Evolutionary conservation across 2,329 filamentous ascomycete genomes (phyloP).

Genomic region (Cladosporium sp.): DNA sequence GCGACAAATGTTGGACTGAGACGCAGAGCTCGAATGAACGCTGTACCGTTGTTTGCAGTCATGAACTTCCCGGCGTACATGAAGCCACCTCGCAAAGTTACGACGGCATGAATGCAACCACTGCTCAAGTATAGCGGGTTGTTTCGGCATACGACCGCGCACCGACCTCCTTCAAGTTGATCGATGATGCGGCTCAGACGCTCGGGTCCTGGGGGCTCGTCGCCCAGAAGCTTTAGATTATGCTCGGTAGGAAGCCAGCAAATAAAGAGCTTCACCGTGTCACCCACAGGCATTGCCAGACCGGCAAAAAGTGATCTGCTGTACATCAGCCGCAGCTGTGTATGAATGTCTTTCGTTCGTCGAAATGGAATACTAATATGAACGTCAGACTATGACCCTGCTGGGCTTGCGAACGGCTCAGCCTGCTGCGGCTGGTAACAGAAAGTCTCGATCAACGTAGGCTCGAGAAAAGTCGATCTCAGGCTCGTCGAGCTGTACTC

Average conservation of each 20-base stretch:
- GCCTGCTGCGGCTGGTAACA: neutral
- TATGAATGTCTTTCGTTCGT: neutral
- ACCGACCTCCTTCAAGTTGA: neutral
- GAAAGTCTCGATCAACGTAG: constrained; percentile 4
- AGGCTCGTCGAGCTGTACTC: constrained; percentile 2
- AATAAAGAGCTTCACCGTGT: constrained; percentile 5
- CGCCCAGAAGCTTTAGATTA: constrained; percentile 6
- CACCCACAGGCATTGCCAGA: constrained; percentile 2
- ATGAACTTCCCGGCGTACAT: constrained; percentile 7
- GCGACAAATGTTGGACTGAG: constrained; percentile 3
- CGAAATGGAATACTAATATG: constrained; percentile 4
- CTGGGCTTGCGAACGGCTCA: constrained; percentile 1
- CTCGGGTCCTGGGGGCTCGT: constrained; percentile 4
- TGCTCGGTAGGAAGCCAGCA: constrained; percentile 6
- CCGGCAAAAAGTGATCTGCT: constrained; percentile 7
- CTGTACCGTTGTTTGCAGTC: constrained; percentile 1
- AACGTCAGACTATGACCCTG: constrained; percentile 5
- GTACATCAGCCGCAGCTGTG: neutral
- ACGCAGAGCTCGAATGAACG: constrained; percentile 5
- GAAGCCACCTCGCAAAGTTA: constrained; percentile 3
- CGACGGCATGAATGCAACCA: constrained; percentile 3
- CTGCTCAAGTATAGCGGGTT: constrained; percentile 5
- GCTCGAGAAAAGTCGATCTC: constrained; percentile 4
- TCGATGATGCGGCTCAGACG: constrained; percentile 2
- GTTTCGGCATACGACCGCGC: constrained; percentile 2